A percentile compares a stretch with the other conserved stretches of the same genome.
Conservation (phyloP, 495 filamentous ascomycete species). For the Aspergillus nanangensis region DNA sequence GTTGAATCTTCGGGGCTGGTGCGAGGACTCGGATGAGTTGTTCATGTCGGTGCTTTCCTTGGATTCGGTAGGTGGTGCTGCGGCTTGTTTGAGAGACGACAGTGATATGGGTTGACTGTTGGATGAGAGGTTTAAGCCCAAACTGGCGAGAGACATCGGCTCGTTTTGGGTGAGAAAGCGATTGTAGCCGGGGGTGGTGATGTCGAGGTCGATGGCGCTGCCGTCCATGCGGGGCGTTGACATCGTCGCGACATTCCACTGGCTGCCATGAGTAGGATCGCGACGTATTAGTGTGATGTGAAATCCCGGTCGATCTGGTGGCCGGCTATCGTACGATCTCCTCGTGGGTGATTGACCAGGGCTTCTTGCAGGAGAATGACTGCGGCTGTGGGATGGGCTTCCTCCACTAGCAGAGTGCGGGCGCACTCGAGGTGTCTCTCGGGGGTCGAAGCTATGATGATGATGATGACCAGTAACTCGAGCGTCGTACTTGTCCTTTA, state of each 20-base stretch:
- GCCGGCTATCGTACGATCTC: slow-evolving; percentile 5
- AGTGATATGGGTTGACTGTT: slow-evolving; percentile 6
- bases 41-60: neutral
- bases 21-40: too few species aligned
- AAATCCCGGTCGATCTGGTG: slow-evolving; percentile 29
- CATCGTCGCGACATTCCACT: slow-evolving; percentile 87
- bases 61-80: neutral
- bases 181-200: slow-evolving; percentile 57
- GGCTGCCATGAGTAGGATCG: slow-evolving; percentile 69
- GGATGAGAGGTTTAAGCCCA: slow-evolving; percentile 28
- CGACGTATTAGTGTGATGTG: slow-evolving; percentile 87
- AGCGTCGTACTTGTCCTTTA: slow-evolving; percentile 23
- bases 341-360: slow-evolving; percentile 27
- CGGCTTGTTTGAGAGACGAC: neutral
- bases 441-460: slow-evolving; percentile 32
- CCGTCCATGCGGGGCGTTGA: slow-evolving; percentile 35
- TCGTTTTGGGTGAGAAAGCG: slow-evolving; percentile 48
- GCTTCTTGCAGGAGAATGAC: slow-evolving; percentile 20
- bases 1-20: slow-evolving; percentile 32
- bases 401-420: slow-evolving; percentile 25
- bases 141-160: slow-evolving; percentile 24
- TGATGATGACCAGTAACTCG: slow-evolving; percentile 15
- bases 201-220: slow-evolving; percentile 53
- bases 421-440: slow-evolving; percentile 26
- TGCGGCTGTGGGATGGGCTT: slow-evolving; percentile 11